Evolutionary conservation across 495 filamentous ascomycete genomes (phyloP).

Genomic region (Lasiosphaeria hispida): DNA sequence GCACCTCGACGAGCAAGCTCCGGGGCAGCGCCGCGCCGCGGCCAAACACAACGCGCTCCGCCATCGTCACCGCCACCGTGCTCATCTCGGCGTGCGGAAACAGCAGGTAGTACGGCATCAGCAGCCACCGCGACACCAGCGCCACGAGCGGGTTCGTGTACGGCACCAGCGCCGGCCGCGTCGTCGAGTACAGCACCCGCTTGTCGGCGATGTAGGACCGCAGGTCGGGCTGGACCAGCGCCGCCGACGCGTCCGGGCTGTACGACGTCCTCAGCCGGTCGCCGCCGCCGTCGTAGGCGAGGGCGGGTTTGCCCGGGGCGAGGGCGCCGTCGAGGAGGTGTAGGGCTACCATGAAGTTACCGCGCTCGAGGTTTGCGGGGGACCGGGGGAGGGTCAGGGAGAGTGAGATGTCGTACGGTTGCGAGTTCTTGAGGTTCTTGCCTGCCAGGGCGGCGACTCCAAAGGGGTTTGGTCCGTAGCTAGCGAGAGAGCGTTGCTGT

Average conservation of each 20-base stretch:
- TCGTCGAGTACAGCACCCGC: constrained; percentile 34
- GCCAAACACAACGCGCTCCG: constrained; percentile 66
- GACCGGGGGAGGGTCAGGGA: constrained; percentile 60
- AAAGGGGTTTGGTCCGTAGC: constrained; percentile 50
- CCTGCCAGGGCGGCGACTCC: constrained; percentile 45
- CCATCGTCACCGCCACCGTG: constrained; percentile 63
- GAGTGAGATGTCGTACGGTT: constrained; percentile 63
- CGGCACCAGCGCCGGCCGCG: constrained; percentile 40
- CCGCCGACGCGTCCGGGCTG: background rate
- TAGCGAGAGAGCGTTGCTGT: constrained; percentile 7
- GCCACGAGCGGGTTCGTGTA: constrained; percentile 41
- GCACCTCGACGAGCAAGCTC: constrained; percentile 61
- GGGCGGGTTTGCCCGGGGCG: constrained; percentile 14
- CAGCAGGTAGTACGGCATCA: constrained; percentile 43
- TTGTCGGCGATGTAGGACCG: constrained; percentile 21
- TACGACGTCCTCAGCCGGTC: constrained; percentile 15
- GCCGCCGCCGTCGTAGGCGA: background rate
- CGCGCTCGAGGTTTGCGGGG: constrained; percentile 56
- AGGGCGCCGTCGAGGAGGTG: constrained; percentile 46
- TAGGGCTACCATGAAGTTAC: constrained; percentile 96
- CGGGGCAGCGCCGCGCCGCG: constrained; percentile 57
- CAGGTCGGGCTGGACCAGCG: constrained; percentile 8
- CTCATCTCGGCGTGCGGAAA: constrained; percentile 46
- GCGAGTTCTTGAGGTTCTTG: constrained; percentile 47
- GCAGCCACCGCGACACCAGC: constrained; percentile 39